These are phyloP conservation scores for Cryptosporidium canis DNA, from an alignment of 169 alveolate species.

Conservation along the genomic window DNA sequence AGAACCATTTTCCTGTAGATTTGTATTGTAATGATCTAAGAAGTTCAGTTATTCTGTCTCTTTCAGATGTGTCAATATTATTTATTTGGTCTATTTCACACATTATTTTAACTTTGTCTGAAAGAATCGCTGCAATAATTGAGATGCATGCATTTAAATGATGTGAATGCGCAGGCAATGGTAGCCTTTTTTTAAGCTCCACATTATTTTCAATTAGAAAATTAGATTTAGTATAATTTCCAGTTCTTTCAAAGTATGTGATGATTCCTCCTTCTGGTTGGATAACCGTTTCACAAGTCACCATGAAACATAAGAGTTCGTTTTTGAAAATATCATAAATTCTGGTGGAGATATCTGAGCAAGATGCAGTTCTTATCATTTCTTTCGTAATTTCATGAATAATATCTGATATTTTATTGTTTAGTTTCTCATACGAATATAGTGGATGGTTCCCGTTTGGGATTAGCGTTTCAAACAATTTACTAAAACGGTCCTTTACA, in stretches of 20 bases:
- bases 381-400: not conserved
- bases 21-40: constrained; percentile 41
- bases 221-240: not conserved
- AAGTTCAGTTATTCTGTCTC: not conserved
- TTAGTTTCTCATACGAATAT: not conserved
- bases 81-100: not conserved
- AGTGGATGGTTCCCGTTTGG: not conserved
- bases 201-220: not conserved
- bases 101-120: constrained; percentile 18
- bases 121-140: not conserved
- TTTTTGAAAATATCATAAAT: constrained; percentile 37
- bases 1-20: constrained; percentile 49
- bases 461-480: constrained; percentile 5
- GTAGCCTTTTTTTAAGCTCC: not conserved
- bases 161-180: constrained; percentile 29
- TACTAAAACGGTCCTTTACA: not conserved
- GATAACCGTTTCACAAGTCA: constrained; percentile 36
- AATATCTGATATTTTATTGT: not conserved
- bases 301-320: constrained; percentile 36
- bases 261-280: constrained; percentile 69
- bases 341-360: not conserved
- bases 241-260: not conserved
- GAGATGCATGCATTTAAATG: constrained; percentile 13
- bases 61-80: not conserved
- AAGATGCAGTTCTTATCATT: not conserved